Conservation (phyloP, 2,329 filamentous ascomycete genomes). For the Aspergillus sp. region DNA sequence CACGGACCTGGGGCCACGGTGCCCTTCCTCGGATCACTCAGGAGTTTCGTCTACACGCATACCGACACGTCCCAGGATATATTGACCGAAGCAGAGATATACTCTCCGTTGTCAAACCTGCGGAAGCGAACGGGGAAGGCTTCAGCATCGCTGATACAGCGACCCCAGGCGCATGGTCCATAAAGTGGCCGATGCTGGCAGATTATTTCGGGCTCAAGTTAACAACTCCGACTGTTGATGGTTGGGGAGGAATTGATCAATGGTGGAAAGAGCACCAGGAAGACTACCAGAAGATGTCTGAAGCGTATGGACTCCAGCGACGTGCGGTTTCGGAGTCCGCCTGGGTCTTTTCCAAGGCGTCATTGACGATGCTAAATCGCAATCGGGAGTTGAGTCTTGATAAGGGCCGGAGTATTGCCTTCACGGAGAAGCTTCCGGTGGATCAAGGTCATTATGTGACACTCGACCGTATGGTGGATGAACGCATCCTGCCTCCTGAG, state of each 20-base stretch:
- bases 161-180: conserved; percentile 7
- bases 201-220: conserved; percentile 17
- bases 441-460: conserved; percentile 11
- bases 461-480: conserved; percentile 6
- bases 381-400: conserved; percentile 16
- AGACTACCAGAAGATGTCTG: conserved; percentile 14
- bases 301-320: conserved; percentile 9
- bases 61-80: conserved; percentile 34
- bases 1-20: conserved; percentile 31
- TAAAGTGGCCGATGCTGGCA: conserved; percentile 14
- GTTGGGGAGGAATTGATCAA: conserved; percentile 11
- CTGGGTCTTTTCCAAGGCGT: background rate
- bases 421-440: conserved; percentile 15
- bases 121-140: conserved; percentile 10
- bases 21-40: conserved; percentile 31
- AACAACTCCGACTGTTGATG: conserved; percentile 1
- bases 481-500: background rate
- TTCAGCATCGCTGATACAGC: conserved; percentile 23
- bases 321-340: conserved; percentile 5
- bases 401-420: conserved; percentile 17
- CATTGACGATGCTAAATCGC: conserved; percentile 11
- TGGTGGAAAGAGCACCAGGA: conserved; percentile 15
- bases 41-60: conserved; percentile 26
- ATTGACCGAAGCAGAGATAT: conserved; percentile 18
- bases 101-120: conserved; percentile 13